These are phyloP conservation scores for Lolium rigidum DNA, from an alignment of 176 grass and related monocot genomes.

Conservation along the genomic window DNA sequence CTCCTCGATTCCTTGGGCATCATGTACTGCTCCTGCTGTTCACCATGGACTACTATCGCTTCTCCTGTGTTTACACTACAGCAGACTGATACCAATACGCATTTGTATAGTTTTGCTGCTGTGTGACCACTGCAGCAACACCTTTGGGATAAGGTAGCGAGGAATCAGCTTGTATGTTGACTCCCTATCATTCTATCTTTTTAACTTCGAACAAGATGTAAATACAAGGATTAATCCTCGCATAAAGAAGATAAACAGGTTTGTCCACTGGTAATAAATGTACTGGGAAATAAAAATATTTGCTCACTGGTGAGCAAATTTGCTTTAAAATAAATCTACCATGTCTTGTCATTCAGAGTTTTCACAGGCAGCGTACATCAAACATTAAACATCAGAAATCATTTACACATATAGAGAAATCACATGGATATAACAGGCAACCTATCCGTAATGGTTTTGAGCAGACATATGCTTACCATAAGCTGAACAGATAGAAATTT, in stretches of 20 bases:
- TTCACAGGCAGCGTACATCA: neutral
- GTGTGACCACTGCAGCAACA: conserved; percentile 1
- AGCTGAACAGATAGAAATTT: conserved; percentile 10
- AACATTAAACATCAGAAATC: conserved; percentile 2
- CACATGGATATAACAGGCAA: neutral
- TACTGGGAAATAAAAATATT: neutral
- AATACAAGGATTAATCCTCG: conserved; percentile 21
- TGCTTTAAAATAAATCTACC: neutral
- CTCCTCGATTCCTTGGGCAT: neutral
- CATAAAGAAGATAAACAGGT: neutral
- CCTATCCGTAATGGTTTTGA: conserved; percentile 18
- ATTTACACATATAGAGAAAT: neutral
- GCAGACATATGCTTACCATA: conserved; percentile 8
- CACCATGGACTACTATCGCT: neutral
- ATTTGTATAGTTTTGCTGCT: conserved; percentile 18
- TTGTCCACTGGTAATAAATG: neutral
- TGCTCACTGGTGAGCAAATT: neutral
- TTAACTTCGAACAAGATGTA: conserved; percentile 17
- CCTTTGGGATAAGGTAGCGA: neutral
- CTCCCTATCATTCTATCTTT: neutral
- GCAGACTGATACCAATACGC: neutral
- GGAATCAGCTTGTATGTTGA: neutral
- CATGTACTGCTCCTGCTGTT: neutral
- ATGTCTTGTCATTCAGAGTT: neutral
- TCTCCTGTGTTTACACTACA: neutral